Conservation (phyloP, 208 protist genomes). For the Leishmania braziliensis region DNA sequence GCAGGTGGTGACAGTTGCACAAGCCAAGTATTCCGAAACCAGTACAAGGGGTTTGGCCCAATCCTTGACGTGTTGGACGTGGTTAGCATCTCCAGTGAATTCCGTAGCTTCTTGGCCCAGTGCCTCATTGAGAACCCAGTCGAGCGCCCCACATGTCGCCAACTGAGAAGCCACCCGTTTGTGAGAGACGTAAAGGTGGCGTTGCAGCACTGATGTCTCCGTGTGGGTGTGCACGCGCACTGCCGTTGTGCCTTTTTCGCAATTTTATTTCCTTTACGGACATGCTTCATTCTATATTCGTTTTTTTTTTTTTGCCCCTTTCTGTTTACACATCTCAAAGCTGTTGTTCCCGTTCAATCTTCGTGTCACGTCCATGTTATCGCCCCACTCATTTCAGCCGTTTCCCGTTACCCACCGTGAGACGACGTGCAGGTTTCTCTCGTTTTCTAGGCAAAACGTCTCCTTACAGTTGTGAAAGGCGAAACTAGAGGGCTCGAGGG, state of each 20-base stretch:
- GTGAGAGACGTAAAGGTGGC: slow-evolving; percentile 20
- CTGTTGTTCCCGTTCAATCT: background rate
- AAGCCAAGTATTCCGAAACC: slow-evolving; percentile 2
- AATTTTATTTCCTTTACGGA: background rate
- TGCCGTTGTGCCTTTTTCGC: background rate
- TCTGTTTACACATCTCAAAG: background rate
- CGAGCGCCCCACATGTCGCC: slow-evolving; percentile 50
- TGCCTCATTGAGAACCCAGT: slow-evolving; percentile 66
- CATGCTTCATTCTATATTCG: background rate
- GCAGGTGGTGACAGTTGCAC: background rate
- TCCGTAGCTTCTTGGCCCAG: slow-evolving; percentile 56
- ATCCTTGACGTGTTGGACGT: slow-evolving; percentile 57
- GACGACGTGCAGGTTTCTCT: background rate
- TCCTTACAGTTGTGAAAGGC: background rate
- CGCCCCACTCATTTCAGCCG: background rate
- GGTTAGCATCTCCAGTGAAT: slow-evolving; percentile 33
- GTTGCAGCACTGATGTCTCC: background rate
- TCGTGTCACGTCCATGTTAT: background rate
- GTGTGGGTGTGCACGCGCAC: background rate
- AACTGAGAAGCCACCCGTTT: slow-evolving; percentile 70
- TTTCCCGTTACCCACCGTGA: background rate
- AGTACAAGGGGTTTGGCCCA: slow-evolving; percentile 47
- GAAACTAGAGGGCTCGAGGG: background rate
- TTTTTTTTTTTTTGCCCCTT: background rate
- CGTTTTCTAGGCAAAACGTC: too few relatives aligned